Base-by-base conservation (phyloP, 2,329 filamentous ascomycete species). In the Corynespora cassiicola region DNA sequence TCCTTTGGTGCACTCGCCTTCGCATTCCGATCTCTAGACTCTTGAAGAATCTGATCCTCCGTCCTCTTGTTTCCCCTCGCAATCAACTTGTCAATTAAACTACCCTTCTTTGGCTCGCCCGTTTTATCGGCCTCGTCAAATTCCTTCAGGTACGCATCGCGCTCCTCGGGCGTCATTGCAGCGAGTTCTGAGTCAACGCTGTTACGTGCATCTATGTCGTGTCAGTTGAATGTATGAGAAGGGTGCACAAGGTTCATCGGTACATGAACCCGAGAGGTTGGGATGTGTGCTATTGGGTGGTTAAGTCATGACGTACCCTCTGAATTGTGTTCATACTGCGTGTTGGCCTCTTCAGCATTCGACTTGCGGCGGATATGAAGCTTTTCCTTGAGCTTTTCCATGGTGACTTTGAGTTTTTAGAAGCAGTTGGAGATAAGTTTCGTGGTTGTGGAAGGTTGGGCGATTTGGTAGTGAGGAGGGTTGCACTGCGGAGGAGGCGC, bases 331-430 rank as follows among this genome's bases (percentile, higher is more conserved):
- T 51, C 29, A 20, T 15, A 26, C 7, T 23, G 16, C 10, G 34
- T 19, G 16, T 39, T 34, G 29, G 52, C 55, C 38, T 54, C 47
- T 27, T 65, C 57, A 21, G 51, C 38, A 40, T 60, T 54, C 27
- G 57, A 58, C 47, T 65, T 65, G 58, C 58, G 53, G 37, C 57
- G 53, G 29, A 66, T 56, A 50, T 67, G 61, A 27, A 67, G 54
- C 47, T 64, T 64, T 42, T 65, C 60, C 48, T 67, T 67, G 50
- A 67, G 52, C 40, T 59, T 59, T 16, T 66, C 61, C 58, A 67
- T 66, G 43, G 41, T 56, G 24, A 31, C 7, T 31, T 19, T 31
- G 16, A 15, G 25, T 27, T n/a, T n/a, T n/a, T n/a, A n/a, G n/a
- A n/a, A n/a, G n/a, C n/a, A n/a, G n/a, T n/a, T n/a, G n/a, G n/a